phyloP scores from a whole-genome alignment of 176 grass and related monocot species.

The Otatea glauca region DNA sequence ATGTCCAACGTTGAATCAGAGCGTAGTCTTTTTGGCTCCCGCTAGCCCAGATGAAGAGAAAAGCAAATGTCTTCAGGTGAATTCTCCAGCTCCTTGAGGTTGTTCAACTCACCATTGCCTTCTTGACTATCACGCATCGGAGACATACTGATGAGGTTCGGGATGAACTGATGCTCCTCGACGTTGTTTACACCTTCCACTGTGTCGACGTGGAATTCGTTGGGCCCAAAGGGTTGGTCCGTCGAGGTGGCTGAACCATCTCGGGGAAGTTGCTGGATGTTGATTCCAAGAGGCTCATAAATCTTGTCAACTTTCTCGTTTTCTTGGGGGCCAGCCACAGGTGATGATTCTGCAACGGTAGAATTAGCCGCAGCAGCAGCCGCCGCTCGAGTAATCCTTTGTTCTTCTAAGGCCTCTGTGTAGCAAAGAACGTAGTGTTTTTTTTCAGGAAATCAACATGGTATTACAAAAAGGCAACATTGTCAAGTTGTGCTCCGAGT shows the following conservation, averaged over 20 bases:
- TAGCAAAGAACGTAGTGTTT: slow-evolving; percentile 30
- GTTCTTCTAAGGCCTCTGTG: slow-evolving; percentile 79
- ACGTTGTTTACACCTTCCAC: slow-evolving; percentile 57
- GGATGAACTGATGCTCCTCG: slow-evolving; percentile 85
- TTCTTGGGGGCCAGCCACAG: slow-evolving; percentile 42
- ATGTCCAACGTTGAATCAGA: slow-evolving; percentile 50
- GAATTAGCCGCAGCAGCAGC: slow-evolving; percentile 58
- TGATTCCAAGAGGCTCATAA: slow-evolving; percentile 72
- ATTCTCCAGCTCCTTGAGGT: slow-evolving; percentile 39
- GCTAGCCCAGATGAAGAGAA: slow-evolving; percentile 68
- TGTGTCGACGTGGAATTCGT: slow-evolving; percentile 57
- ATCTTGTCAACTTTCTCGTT: slow-evolving; percentile 72
- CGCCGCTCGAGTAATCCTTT: slow-evolving; percentile 63
- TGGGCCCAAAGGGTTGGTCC: slow-evolving; percentile 39
- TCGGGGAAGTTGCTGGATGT: slow-evolving; percentile 53
- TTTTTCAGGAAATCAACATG: slow-evolving; percentile 35
- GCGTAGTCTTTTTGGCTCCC: slow-evolving; percentile 65
- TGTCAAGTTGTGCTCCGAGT: neutral
- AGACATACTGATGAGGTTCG: slow-evolving; percentile 71
- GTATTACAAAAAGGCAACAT: slow-evolving; percentile 9
- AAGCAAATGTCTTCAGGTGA: slow-evolving; percentile 64
- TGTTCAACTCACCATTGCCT: slow-evolving; percentile 50
- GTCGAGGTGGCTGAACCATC: slow-evolving; percentile 47
- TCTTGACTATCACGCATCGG: slow-evolving; percentile 51
- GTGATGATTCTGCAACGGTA: slow-evolving; percentile 62